A percentile compares a stretch with the other conserved stretches of the same genome.
These are phyloP conservation scores for Syzygium malaccense DNA, from an alignment of 441 rosid species.

Conservation along the genomic window DNA sequence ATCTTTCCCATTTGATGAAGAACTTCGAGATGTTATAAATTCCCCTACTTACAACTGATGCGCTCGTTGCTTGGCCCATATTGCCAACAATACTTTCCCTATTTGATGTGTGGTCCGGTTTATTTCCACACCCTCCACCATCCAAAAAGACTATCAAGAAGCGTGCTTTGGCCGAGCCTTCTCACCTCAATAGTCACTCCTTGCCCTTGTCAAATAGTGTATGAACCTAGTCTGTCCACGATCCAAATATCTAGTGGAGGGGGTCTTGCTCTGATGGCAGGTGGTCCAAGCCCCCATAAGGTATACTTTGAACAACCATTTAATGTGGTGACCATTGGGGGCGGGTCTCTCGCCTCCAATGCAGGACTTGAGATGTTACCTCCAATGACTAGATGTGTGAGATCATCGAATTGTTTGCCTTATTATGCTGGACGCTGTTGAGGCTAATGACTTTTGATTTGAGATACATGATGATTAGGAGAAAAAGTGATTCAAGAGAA, in stretches of 20 bases:
- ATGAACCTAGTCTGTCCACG: background rate
- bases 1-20: background rate
- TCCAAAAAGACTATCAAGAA: background rate
- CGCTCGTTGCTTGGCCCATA: rapidly evolving
- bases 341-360: background rate
- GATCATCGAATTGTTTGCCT: background rate
- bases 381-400: background rate
- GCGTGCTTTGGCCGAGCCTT: background rate
- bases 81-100: background rate
- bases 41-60: background rate
- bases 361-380: background rate
- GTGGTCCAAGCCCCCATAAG: background rate
- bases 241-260: background rate
- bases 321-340: background rate
- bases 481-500: background rate
- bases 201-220: background rate
- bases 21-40: background rate
- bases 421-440: background rate
- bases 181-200: background rate
- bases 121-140: background rate
- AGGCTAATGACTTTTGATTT: background rate
- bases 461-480: background rate
- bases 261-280: background rate
- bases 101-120: background rate
- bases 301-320: background rate